Evolutionary conservation across 1,284 basidiomycete species (phyloP).

Genomic region (Irpex sp.): DNA sequence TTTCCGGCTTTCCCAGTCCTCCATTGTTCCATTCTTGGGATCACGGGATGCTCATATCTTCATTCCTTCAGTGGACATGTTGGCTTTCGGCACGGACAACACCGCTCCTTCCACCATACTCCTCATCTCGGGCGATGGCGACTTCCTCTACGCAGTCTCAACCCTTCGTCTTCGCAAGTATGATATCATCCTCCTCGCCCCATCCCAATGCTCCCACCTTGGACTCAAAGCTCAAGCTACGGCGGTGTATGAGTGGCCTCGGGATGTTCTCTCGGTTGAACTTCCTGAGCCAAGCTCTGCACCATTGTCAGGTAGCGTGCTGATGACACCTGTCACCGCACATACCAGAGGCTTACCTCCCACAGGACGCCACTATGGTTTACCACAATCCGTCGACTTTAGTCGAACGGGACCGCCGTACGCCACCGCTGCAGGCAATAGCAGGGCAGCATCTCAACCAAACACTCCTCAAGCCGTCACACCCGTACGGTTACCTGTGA

Average conservation of each 20-base stretch:
- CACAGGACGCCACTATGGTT: not conserved
- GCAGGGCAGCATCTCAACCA: not conserved
- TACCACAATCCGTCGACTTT: not conserved
- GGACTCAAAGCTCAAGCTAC: slow-evolving; percentile 51
- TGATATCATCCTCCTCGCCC: slow-evolving; percentile 34
- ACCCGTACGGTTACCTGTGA: not conserved
- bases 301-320: not conserved
- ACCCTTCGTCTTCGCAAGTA: slow-evolving; percentile 43
- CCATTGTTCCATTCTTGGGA: not conserved
- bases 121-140: slow-evolving; percentile 51
- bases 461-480: not conserved
- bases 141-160: slow-evolving; percentile 52
- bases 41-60: not conserved
- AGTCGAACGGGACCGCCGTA: not conserved
- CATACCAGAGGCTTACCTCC: not conserved
- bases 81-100: slow-evolving; percentile 51
- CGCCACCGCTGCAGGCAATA: not conserved
- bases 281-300: not conserved
- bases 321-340: not conserved
- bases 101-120: slow-evolving; percentile 43
- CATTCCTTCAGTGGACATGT: slow-evolving; percentile 44
- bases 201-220: slow-evolving; percentile 11
- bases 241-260: slow-evolving; percentile 44
- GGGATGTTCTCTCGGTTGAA: slow-evolving; percentile 27
- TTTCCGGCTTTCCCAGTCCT: not conserved